Percentiles rank a stretch among this genome's conserved stretches.
These are phyloP conservation scores for Phyllostachys edulis DNA, from an alignment of 176 grass and related monocot genomes.

Conservation along the genomic window DNA sequence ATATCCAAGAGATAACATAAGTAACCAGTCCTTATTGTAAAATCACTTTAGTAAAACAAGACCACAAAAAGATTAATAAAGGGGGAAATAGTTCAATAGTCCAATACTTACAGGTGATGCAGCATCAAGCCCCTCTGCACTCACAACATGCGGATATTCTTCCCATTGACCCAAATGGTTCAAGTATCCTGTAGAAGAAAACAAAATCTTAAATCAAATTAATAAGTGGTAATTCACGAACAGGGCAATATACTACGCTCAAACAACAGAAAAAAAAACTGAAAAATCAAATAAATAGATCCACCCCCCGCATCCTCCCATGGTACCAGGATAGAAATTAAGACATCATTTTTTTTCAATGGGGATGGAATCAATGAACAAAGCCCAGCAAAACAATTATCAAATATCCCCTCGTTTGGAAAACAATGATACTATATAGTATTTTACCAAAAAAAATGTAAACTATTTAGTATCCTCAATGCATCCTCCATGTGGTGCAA, in stretches of 20 bases:
- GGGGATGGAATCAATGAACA: not conserved
- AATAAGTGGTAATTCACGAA: not conserved
- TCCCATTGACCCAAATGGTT: constrained; percentile 43
- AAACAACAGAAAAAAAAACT: not conserved
- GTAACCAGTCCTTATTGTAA: constrained; percentile 21
- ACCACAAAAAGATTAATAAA: not conserved
- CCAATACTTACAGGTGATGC: constrained; percentile 40
- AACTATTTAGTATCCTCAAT: not conserved
- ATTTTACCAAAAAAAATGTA: not conserved
- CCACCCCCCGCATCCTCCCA: not conserved
- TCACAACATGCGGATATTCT: constrained; percentile 42
- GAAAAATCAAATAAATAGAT: not conserved
- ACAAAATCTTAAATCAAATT: constrained; percentile 17
- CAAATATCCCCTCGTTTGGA: not conserved
- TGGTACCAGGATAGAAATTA: not conserved
- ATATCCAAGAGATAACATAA: constrained; percentile 21
- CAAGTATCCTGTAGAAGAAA: constrained; percentile 36
- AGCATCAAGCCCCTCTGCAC: constrained; percentile 32
- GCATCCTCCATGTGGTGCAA: not conserved
- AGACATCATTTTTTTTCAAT: not conserved
- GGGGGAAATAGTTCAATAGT: not conserved
- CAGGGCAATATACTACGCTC: not conserved
- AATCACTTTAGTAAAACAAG: constrained; percentile 19
- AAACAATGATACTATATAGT: not conserved
- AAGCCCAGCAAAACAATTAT: not conserved